Conservation (phyloP, 2,329 filamentous ascomycete species). For the Endoconidiophora polonica region DNA sequence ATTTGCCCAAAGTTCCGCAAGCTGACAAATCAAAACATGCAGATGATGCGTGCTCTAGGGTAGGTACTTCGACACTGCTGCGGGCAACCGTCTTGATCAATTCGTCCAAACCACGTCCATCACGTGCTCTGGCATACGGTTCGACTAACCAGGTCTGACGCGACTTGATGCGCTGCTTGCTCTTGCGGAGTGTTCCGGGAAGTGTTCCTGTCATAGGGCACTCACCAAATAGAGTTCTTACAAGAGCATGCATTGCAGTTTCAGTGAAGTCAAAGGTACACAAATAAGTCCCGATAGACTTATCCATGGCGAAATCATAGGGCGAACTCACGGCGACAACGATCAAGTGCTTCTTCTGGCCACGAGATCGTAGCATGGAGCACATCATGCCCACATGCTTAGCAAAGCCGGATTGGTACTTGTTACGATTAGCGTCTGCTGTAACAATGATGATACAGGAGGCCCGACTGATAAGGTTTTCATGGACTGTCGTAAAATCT, state of each 20-base stretch:
- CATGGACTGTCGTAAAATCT: slow-evolving; percentile 44
- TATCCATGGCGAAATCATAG: slow-evolving; percentile 91
- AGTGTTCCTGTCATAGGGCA: slow-evolving; percentile 40
- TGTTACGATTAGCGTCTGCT: slow-evolving; percentile 81
- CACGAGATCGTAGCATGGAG: slow-evolving; percentile 58
- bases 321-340: slow-evolving; percentile 89
- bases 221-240: slow-evolving; percentile 71
- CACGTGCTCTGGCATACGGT: slow-evolving; percentile 64
- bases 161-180: slow-evolving; percentile 74
- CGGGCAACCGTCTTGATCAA: slow-evolving; percentile 56
- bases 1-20: slow-evolving; percentile 23
- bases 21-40: slow-evolving; percentile 54
- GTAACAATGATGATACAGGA: slow-evolving; percentile 82
- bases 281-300: slow-evolving; percentile 75
- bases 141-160: slow-evolving; percentile 92
- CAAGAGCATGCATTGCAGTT: slow-evolving; percentile 69
- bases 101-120: slow-evolving; percentile 55
- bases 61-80: slow-evolving; percentile 47
- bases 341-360: slow-evolving; percentile 75
- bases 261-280: slow-evolving; percentile 97
- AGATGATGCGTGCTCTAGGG: slow-evolving; percentile 52
- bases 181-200: slow-evolving; percentile 66
- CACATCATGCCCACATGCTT: slow-evolving; percentile 96
- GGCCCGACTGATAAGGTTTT: slow-evolving; percentile 77
- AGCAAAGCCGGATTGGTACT: slow-evolving; percentile 87